Evolutionary conservation across 2,329 filamentous ascomycete species (phyloP), one percentile per base, ranked within the genome.

Genomic region (Trichophaea hybrida): DNA sequence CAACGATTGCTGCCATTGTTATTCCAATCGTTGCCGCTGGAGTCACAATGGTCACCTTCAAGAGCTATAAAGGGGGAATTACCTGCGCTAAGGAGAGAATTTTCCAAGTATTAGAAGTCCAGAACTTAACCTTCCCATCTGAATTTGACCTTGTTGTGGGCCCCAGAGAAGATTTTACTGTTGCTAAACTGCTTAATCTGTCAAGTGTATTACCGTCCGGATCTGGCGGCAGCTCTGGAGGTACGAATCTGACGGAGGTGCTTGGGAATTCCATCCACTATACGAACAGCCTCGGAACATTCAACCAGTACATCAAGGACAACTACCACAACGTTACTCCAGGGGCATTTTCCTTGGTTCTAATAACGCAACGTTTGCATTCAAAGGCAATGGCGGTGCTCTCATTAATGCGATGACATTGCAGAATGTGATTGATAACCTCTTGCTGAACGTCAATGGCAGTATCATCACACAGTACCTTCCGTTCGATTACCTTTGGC

Each of bases 21-120:
- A 80, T 95, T 10, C 90, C 90, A 0, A 79, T 96, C 57, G 75
- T 88, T 59, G 86, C 88, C 0, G 85, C 88, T 15, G 88, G 84
- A 0, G 74, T 95, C 13, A 86, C 89, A 0, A 86, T 84, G 2
- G 75, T 94, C 1, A 90, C 91, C 67, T 74, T 96, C 6, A 77
- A 78, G 48, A 72, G 74, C 51, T 82, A 82, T 66, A 24, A 24
- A 24, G 66, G 71, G 3, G 75, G 75, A 0, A 74, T 75, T 57
- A 69, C 74, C 1, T 86, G 83, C 68, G 73, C 75, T 13, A 77
- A 79, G 1, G 69, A 70, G 0, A 74, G 77, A 1, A 73, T 76
- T 51, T 68, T 70, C 40, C 59, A 15, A 56, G 59, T 32, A 38
- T 57, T 57, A 33, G 60, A 66, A 33, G 58, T 60, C 13, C 52